Conservation (phyloP, 2,329 filamentous ascomycete species). For the Paraphoma sp. region DNA sequence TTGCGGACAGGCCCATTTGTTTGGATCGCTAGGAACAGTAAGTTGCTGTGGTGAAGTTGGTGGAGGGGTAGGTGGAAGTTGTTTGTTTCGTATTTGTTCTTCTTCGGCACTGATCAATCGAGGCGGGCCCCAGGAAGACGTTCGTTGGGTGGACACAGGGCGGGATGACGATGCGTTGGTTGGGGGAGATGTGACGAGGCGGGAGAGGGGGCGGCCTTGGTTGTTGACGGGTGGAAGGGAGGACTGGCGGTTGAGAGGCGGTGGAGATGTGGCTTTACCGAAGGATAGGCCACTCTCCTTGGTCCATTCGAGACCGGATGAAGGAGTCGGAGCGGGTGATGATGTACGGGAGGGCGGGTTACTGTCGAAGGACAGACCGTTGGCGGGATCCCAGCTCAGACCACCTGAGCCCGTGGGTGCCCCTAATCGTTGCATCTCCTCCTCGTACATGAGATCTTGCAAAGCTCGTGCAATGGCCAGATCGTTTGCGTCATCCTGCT, state of each 20-base stretch:
- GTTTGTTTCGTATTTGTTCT: slow-evolving; percentile 30
- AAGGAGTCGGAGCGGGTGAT: slow-evolving; percentile 50
- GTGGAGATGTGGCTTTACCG: slow-evolving; percentile 12
- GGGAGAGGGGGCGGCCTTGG: slow-evolving; percentile 41
- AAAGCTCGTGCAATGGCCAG: slow-evolving; percentile 83
- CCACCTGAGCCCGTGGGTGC: slow-evolving; percentile 44
- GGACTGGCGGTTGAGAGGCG: slow-evolving; percentile 11
- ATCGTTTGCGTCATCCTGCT: slow-evolving; percentile 89
- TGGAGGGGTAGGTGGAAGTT: slow-evolving; percentile 39
- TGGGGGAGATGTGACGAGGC: slow-evolving; percentile 35
- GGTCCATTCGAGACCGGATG: slow-evolving; percentile 30
- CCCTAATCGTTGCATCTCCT: slow-evolving; percentile 60
- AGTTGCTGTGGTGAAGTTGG: slow-evolving; percentile 22
- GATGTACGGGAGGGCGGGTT: slow-evolving; percentile 51
- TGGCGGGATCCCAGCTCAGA: slow-evolving; percentile 45
- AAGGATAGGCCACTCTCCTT: slow-evolving; percentile 45
- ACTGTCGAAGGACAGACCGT: slow-evolving; percentile 52
- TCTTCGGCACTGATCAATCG: slow-evolving; percentile 39
- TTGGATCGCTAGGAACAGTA: slow-evolving; percentile 33
- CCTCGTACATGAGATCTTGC: slow-evolving; percentile 86
- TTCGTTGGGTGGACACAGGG: slow-evolving; percentile 11
- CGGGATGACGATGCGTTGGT: slow-evolving; percentile 14
- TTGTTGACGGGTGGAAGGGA: slow-evolving; percentile 17
- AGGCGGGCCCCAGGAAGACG: slow-evolving; percentile 13
- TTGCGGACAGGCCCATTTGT: slow-evolving; percentile 64